Base-by-base conservation (phyloP, 352 stramenopile species). In the Phytophthora megakarya region DNA sequence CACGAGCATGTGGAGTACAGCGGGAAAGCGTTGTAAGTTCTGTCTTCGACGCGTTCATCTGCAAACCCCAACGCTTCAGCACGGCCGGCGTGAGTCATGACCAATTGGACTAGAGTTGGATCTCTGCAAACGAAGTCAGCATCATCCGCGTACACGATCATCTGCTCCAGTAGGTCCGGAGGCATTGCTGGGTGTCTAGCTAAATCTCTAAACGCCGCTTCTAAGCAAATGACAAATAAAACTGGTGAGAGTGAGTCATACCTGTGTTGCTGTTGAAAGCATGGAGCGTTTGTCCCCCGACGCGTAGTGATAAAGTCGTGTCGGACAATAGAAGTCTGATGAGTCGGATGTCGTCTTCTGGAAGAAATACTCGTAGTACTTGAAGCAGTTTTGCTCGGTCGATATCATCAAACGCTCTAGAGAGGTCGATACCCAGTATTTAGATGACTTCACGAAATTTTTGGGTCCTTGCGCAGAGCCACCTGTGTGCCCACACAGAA, bases 41-140 rank as follows among this genome's bases (percentile, higher is more conserved):
- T 1, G 56, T 65, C 46, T 65, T 65, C 12, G 25, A 26, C 2
- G 45, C 45, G 45, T 57, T 56, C 35, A 65, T 65, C 7, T 38
- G 12, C 26, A 65, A 37, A 0, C 45, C 56, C 25, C 35, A 65
- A 8, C 19, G 15, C 15, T 30, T 13, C 30, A 62, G n/a, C 5
- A 62, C 37, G 1, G 13, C 22, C 18, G 30, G 54, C 0, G 54
- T 62, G 8, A n/a, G 38, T 42, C 1, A 50, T 7, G 33, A 32
- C 9, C 26, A 32, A 9, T 9, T 7, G 9, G 5, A 39, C 16
- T 18, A 50, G 30, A 5, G 33, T n/a, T 18, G 26, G n/a, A 19
- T 33, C 9, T 18, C 12, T 4, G 12, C 51, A 60, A 1, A 60
- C 33, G 12, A 48, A 60, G 19, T 49, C 39, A 15, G 53, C 42